Base-by-base conservation (phyloP, 371 early-diverging fungal species). In the Mortierella sp. region DNA sequence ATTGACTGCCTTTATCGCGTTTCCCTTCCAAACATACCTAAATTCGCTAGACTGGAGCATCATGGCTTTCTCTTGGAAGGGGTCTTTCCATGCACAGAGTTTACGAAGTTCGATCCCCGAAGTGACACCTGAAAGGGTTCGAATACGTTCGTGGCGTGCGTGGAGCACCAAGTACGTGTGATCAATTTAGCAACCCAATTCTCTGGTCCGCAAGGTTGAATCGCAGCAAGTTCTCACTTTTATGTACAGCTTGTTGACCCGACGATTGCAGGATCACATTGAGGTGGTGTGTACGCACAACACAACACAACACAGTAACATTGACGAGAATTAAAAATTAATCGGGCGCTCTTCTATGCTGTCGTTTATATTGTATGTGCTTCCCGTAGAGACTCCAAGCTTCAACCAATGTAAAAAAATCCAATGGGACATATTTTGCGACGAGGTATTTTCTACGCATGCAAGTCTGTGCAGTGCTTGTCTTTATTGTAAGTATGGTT, bases 111-210 rank as follows among this genome's bases (percentile, higher is more conserved):
- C 74, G 63, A 85, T 82, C 11, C 83, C 85, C 2, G 83, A 83
- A 69, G 92, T 80, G 38, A 92, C 65, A 77, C 92, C 93, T 67
- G 91, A 90, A 76, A 91, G 88, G 58, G 90, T 76, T 59, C 88
- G 84, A 48, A 89, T 88, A n/a, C 92, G 82, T 4, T 77, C 77
- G 71, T 93, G 92, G 62, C 89, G 89, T 65, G 86, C 86, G 33
- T 81, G 75, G 87, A 91, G 13, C 43, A 41, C 10, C 43, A 43
- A 10, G 43, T 15, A 15, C 28, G 28, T 28, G 43, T 43, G 3
- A 10, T 43, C 13, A 43, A 43, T 15, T 2, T 15, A 43, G 43
- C 3, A 43, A 43, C 43, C 15, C 10, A 4, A 15, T 43, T 50
- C n/a, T 7, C 50, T n/a, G n/a, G 15, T 33, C 36, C 36, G 4